Conservation (phyloP, 345 rosid species). For the Cochlearia excelsa region DNA sequence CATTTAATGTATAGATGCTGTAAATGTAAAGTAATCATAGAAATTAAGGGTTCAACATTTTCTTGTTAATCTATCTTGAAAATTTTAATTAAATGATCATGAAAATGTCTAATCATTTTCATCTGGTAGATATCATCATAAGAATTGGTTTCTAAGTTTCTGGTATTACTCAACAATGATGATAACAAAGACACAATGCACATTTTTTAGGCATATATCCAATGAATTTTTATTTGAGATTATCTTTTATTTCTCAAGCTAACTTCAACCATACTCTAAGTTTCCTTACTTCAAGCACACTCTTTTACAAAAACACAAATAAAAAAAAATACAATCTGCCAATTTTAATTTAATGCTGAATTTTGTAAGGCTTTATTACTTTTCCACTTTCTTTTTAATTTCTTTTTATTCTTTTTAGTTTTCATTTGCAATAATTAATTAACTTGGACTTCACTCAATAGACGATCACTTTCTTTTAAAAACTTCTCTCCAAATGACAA, state of each 20-base stretch:
- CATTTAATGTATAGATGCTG: background rate
- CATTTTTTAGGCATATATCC: conserved; percentile 10
- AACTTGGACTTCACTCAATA: conserved; percentile 39
- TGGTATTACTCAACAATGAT: conserved; percentile 32
- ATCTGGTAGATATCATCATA: conserved; percentile 35
- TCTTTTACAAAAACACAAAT: conserved; percentile 9
- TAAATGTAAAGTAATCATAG: background rate
- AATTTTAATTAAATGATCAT: background rate
- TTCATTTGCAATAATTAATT: conserved; percentile 32
- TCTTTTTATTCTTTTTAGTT: conserved; percentile 10
- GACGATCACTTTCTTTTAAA: conserved; percentile 36
- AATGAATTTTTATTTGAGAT: conserved; percentile 22
- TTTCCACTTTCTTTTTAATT: conserved; percentile 20
- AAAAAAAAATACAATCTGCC: conserved; percentile 17
- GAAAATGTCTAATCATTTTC: conserved; percentile 24
- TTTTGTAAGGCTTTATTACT: conserved; percentile 31
- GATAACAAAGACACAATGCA: conserved; percentile 25
- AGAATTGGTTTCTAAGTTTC: conserved; percentile 25
- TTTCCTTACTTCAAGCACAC: conserved; percentile 37
- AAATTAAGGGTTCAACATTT: conserved; percentile 16
- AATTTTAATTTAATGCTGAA: conserved; percentile 28
- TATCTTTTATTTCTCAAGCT: conserved; percentile 19
- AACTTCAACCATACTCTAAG: conserved; percentile 36
- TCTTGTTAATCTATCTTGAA: conserved; percentile 23
- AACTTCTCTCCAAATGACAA: conserved; percentile 32